Base-by-base conservation (phyloP, 73 alveolate species). In the Loxodes magnus region DNA sequence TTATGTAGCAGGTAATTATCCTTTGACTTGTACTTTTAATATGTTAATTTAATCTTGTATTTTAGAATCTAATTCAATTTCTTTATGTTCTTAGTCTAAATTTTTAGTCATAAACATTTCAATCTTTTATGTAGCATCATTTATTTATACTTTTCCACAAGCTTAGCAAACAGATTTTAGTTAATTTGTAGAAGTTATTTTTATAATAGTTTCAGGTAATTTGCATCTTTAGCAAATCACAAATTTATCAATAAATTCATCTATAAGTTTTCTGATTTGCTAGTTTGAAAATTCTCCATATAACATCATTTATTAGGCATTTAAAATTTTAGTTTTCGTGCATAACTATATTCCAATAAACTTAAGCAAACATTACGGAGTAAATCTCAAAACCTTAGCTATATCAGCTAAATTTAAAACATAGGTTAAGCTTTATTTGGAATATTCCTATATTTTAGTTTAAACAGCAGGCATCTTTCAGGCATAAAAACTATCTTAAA, bases 381-480 rank as follows among this genome's bases (percentile, higher is more conserved):
- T 88, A 26, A 77, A 86, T 58, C 87, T 79, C 22, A 84, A 66
- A 28, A 80, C 74, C 36, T 67, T 72, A 17, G 96, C 79, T 22
- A 84, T 80, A 48, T 84, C 96, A 23, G 64, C 79, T 10, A 79
- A 56, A 48, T 84, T 84, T 58, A 84, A 46, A 3, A 84, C 31
- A 64, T 84, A 74, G 17, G 91, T 84, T 55, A 73, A 72, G 41
- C 73, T 80, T 28, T 92, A 92, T 56, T 84, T 84, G 17, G 85
- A 86, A 67, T 77, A 66, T 41, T 85, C 70, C 54, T 77, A 89
- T 27, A 70, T 67, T 78, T 79, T 79, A 43, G 79, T 51, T 10
- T 36, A 23, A 70, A 82, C 56, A 28, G 73, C 83, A 27, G 96
- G 96, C 96, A 84, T 84, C 67, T 84, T 71, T 57, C 79, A 84